Evolutionary conservation across 371 early-diverging fungal genomes (phyloP).

Genomic region (Apophysomyces variabilis): DNA sequence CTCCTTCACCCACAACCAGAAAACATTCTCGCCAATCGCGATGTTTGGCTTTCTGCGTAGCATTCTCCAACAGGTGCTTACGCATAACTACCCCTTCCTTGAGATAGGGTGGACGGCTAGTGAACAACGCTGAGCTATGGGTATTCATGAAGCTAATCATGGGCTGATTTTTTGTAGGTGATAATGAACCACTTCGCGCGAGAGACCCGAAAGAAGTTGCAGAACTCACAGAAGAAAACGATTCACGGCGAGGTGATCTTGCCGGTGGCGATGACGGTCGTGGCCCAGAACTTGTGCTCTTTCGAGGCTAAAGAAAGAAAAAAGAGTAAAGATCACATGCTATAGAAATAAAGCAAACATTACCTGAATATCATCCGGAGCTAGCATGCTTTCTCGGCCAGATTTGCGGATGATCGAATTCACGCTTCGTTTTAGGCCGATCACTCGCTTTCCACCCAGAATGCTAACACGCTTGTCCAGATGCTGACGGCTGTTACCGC

Average conservation of each 20-base stretch:
- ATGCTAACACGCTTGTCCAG: constrained; percentile 13
- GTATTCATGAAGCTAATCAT: constrained; percentile 33
- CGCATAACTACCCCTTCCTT: constrained; percentile 85
- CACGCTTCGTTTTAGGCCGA: constrained; percentile 36
- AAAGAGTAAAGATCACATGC: not conserved
- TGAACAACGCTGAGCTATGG: constrained; percentile 29
- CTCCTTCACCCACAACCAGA: constrained; percentile 74
- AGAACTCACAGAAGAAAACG: constrained; percentile 21
- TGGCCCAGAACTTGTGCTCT: constrained; percentile 31
- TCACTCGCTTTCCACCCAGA: constrained; percentile 30
- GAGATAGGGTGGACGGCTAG: constrained; percentile 48
- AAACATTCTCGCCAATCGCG: constrained; percentile 89
- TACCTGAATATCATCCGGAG: constrained; percentile 36
- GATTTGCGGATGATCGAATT: constrained; percentile 37
- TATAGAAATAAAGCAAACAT: not conserved
- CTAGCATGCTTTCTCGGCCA: constrained; percentile 36
- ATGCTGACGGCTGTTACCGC: not conserved
- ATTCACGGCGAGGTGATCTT: constrained; percentile 11
- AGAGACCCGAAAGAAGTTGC: constrained; percentile 16
- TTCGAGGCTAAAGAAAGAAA: constrained; percentile 26
- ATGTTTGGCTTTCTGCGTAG: constrained; percentile 79
- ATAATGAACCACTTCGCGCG: constrained; percentile 8
- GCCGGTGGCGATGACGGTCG: constrained; percentile 19
- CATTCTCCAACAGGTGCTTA: constrained; percentile 81
- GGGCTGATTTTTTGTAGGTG: constrained; percentile 26